phyloP scores from a whole-genome alignment of 148 eudicot species.

The Rhododendron simsii region DNA sequence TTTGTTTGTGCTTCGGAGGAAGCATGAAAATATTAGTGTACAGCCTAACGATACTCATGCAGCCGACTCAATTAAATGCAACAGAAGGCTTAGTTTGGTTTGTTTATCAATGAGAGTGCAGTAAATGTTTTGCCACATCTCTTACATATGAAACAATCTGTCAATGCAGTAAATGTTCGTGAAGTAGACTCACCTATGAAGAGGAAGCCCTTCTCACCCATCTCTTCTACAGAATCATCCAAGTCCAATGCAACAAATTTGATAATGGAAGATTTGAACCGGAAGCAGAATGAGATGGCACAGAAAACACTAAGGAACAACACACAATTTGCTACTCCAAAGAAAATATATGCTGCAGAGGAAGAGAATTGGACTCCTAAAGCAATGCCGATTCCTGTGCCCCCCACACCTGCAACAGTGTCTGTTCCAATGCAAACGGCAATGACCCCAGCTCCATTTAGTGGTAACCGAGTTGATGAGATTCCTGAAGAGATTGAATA shows the following conservation, averaged over 20 bases:
- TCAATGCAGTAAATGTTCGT: constrained; percentile 38
- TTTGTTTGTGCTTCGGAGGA: background rate
- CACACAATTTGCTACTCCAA: constrained; percentile 35
- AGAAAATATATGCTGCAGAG: constrained; percentile 21
- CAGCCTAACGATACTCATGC: background rate
- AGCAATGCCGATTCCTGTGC: constrained; percentile 32
- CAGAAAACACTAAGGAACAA: constrained; percentile 33
- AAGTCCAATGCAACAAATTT: constrained; percentile 41
- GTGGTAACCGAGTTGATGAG: constrained; percentile 18
- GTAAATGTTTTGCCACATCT: constrained; percentile 7
- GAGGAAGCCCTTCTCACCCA: constrained; percentile 79
- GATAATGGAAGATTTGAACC: constrained; percentile 44
- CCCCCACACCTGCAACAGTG: constrained; percentile 40
- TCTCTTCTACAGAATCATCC: constrained; percentile 55
- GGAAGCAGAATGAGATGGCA: constrained; percentile 29
- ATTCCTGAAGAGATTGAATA: constrained; percentile 53
- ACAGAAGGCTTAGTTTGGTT: background rate
- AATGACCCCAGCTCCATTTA: constrained; percentile 36
- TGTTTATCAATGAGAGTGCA: background rate
- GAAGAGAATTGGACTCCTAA: constrained; percentile 54
- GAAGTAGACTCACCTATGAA: constrained; percentile 40
- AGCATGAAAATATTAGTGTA: background rate
- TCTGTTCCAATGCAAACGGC: constrained; percentile 51
- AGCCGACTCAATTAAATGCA: background rate
- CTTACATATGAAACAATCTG: constrained; percentile 40